Conservation (phyloP, 768 basidiomycete genomes). For the Termitomyces titanicus region DNA sequence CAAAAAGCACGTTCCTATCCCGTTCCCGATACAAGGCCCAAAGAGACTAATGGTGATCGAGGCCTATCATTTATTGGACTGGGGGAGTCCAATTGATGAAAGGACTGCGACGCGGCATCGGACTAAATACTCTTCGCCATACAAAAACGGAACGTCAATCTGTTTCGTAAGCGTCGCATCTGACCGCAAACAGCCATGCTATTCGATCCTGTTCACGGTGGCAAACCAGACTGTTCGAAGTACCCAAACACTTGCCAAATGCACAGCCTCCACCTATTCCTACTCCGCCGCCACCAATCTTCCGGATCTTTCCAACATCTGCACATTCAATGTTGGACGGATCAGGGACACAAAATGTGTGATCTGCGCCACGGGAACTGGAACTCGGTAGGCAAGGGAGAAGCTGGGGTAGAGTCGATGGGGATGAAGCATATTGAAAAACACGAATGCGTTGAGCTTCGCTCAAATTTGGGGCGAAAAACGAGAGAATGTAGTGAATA, state of each 20-base stretch:
- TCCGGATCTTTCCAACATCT: slow-evolving; percentile 7
- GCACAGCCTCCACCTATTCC: slow-evolving; percentile 22
- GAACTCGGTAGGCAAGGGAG: slow-evolving; percentile 15
- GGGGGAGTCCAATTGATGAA: too few species aligned
- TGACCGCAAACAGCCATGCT: slow-evolving; percentile 44
- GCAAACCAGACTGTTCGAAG: slow-evolving; percentile 33
- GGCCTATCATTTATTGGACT: too few species aligned
- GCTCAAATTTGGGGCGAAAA: slow-evolving; percentile 56
- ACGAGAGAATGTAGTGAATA: slow-evolving; percentile 52
- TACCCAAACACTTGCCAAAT: slow-evolving; percentile 35
- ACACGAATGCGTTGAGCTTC: slow-evolving; percentile 51
- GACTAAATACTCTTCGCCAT: too few species aligned
- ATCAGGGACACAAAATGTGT: slow-evolving; percentile 28
- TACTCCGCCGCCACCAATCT: slow-evolving; percentile 16
- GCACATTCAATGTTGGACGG: slow-evolving; percentile 25
- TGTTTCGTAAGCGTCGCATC: slow-evolving; percentile 43
- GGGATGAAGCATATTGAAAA: slow-evolving; percentile 44
- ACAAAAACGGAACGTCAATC: not conserved
- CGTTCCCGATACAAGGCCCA: not conserved
- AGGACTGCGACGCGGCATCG: too few species aligned
- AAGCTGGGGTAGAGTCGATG: slow-evolving; percentile 40
- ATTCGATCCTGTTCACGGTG: slow-evolving; percentile 38
- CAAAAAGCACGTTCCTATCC: not conserved
- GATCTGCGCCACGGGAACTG: not conserved
- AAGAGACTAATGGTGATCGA: not conserved